Conservation (phyloP, 2,329 filamentous ascomycete species). For the Fusarium oligoseptatum region DNA sequence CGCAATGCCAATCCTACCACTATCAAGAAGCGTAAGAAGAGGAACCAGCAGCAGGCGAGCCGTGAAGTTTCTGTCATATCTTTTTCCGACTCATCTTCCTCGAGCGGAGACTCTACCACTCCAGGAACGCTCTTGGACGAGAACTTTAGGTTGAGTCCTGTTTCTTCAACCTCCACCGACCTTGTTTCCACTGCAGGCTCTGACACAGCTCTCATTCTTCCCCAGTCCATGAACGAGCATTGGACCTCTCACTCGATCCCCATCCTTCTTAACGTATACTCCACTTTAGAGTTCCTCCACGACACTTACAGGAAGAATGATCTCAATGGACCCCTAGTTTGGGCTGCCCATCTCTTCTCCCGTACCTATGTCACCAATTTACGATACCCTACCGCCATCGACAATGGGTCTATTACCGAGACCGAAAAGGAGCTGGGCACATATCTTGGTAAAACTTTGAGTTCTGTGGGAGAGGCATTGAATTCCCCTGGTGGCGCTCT, state of each 20-base stretch:
- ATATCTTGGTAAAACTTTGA: slow-evolving; percentile 55
- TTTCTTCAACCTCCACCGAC: slow-evolving; percentile 17
- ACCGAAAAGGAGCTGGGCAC: slow-evolving; percentile 51
- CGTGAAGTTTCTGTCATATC: slow-evolving; percentile 19
- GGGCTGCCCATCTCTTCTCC: slow-evolving; percentile 57
- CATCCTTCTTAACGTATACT: slow-evolving; percentile 56
- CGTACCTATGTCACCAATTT: slow-evolving; percentile 56
- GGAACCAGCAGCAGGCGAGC: slow-evolving; percentile 24
- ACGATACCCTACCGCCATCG: slow-evolving; percentile 48
- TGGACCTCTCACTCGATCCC: slow-evolving; percentile 57
- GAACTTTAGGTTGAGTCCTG: slow-evolving; percentile 10
- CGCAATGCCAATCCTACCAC: slow-evolving; percentile 50
- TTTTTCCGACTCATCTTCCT: slow-evolving; percentile 17
- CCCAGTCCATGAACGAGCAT: slow-evolving; percentile 49
- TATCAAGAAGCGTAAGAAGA: slow-evolving; percentile 51
- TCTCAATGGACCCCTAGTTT: slow-evolving; percentile 53
- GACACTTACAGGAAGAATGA: slow-evolving; percentile 44
- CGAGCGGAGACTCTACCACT: slow-evolving; percentile 19
- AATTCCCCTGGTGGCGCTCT: slow-evolving; percentile 45
- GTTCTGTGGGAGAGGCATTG: slow-evolving; percentile 55
- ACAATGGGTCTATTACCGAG: slow-evolving; percentile 42
- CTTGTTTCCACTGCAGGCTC: slow-evolving; percentile 21
- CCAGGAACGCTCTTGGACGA: slow-evolving; percentile 21
- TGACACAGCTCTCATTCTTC: slow-evolving; percentile 22
- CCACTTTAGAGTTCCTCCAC: slow-evolving; percentile 52